These are phyloP conservation scores for Elymus sibiricus DNA, from an alignment of 176 grass and related monocot genomes.

Conservation along the genomic window DNA sequence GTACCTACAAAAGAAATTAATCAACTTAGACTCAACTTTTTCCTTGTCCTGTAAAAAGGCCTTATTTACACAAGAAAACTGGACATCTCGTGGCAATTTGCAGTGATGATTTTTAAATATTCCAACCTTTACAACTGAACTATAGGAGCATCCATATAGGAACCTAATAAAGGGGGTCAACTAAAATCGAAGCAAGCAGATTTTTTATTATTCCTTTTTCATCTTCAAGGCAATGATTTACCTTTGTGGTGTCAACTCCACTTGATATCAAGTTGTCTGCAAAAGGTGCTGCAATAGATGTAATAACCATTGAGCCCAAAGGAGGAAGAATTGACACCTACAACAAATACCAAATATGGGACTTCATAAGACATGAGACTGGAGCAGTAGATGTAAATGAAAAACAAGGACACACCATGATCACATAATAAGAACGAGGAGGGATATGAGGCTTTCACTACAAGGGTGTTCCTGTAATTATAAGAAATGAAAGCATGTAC, in stretches of 20 bases:
- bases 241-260: constrained; percentile 87
- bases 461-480: background rate
- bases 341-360: constrained; percentile 33
- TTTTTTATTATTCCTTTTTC: background rate
- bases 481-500: constrained; percentile 28
- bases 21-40: background rate
- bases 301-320: constrained; percentile 87
- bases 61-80: background rate
- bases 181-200: background rate
- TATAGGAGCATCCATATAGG: background rate
- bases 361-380: constrained; percentile 15
- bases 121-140: background rate
- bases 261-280: constrained; percentile 94
- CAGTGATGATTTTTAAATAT: background rate
- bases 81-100: background rate
- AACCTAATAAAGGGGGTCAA: background rate
- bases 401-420: background rate
- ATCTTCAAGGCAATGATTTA: constrained; percentile 28
- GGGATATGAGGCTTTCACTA: background rate
- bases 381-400: background rate
- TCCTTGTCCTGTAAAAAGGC: background rate
- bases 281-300: constrained; percentile 88
- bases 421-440: background rate
- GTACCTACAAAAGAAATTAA: constrained; percentile 59
- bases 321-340: constrained; percentile 97